Evolutionary conservation across 116 monocot genomes (phyloP).

Genomic region (Phalaenopsis hybrid): DNA sequence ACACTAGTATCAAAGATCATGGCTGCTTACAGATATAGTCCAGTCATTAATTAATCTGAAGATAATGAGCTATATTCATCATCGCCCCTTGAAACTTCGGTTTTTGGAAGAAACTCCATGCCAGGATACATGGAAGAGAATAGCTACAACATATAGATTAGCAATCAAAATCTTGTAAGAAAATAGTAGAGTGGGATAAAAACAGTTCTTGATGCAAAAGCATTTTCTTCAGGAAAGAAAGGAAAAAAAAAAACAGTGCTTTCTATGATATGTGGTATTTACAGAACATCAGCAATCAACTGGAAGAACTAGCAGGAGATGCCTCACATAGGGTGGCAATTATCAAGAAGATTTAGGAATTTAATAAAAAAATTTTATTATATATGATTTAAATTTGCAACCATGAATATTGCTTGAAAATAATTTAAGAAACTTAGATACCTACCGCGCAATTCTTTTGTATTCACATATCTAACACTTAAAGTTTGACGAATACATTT

Average conservation of each 20-base stretch:
- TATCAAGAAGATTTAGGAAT: no score
- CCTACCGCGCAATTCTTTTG: no score
- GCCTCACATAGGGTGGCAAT: background rate
- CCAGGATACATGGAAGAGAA: constrained; percentile 53
- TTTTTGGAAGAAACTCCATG: constrained; percentile 46
- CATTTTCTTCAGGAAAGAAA: no score
- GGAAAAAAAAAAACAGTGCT: background rate
- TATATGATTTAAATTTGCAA: no score
- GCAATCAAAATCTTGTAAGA: constrained; percentile 5
- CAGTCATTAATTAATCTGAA: background rate
- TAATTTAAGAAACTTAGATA: no score
- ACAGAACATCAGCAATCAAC: background rate
- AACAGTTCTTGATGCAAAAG: background rate
- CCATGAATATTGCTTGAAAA: no score
- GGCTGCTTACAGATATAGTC: background rate
- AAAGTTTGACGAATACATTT: no score
- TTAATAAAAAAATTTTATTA: no score
- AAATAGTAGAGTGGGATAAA: background rate
- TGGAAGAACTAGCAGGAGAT: background rate
- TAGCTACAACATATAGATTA: constrained; percentile 39
- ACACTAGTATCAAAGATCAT: background rate
- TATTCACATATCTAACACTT: no score
- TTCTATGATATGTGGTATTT: background rate
- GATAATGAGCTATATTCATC: constrained; percentile 22
- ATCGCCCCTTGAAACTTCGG: constrained; percentile 19